These are phyloP conservation scores for Xylariaceae sp. DNA, from an alignment of 2,329 filamentous ascomycete genomes.

Conservation along the genomic window DNA sequence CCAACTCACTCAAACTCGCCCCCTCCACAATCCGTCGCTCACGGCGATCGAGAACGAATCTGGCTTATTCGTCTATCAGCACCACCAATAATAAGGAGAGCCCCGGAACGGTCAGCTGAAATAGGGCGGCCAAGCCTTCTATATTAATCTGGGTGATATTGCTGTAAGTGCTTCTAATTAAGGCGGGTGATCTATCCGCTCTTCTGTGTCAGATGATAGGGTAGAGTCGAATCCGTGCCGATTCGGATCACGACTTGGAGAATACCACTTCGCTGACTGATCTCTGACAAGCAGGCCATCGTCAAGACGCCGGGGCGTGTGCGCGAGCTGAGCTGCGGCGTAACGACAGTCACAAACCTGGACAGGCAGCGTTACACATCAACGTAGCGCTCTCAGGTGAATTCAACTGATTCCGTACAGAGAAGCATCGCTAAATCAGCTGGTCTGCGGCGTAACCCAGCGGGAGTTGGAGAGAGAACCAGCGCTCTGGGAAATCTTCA, in stretches of 20 bases:
- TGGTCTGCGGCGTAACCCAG: slow-evolving; percentile 7
- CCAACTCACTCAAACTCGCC: not conserved
- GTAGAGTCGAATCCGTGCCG: not conserved
- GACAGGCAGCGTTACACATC: not conserved
- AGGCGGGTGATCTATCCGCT: not conserved
- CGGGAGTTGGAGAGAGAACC: slow-evolving; percentile 5
- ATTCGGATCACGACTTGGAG: not conserved
- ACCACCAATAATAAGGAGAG: not conserved
- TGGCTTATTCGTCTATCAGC: not conserved
- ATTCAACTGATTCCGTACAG: not conserved
- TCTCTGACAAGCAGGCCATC: slow-evolving; percentile 2
- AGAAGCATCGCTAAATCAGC: slow-evolving; percentile 1
- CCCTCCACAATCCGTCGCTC: not conserved
- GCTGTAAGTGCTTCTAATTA: not conserved
- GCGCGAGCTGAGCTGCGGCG: slow-evolving; percentile 16
- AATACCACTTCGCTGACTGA: slow-evolving; percentile 3
- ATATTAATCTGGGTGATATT: not conserved
- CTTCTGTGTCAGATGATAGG: not conserved
- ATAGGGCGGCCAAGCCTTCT: not conserved
- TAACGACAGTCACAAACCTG: not conserved
- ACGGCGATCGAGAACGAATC: not conserved
- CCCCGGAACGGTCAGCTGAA: not conserved
- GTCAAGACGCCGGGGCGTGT: slow-evolving; percentile 1
- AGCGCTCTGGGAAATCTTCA: not conserved
- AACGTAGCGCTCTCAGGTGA: not conserved